Evolutionary conservation across 1,284 basidiomycete genomes (phyloP).

Genomic region (Sphaerobolus stellatus): DNA sequence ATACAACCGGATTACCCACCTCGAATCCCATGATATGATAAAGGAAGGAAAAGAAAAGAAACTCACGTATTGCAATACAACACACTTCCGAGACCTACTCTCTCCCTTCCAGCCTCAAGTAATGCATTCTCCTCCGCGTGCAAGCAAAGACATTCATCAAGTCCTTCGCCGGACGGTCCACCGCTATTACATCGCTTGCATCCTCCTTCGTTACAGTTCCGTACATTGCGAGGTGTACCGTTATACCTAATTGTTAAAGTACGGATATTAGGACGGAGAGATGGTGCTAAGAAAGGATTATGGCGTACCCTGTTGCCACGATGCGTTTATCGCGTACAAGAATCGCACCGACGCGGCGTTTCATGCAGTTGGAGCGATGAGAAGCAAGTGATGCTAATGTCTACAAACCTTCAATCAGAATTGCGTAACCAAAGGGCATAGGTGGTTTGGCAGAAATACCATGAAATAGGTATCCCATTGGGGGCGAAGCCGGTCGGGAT

Average conservation of each 20-base stretch:
- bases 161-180: constrained; percentile 48
- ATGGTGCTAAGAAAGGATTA: neutral
- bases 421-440: neutral
- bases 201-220: constrained; percentile 88
- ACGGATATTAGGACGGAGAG: too few relatives aligned
- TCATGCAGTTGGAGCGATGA: constrained; percentile 94
- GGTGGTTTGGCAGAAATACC: constrained; percentile 42
- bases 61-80: constrained; percentile 80
- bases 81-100: constrained; percentile 79
- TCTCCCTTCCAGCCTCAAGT: constrained; percentile 86
- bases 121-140: constrained; percentile 99
- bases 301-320: constrained; percentile 79
- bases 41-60: constrained; percentile 57
- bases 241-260: constrained; percentile 68
- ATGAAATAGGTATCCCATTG: constrained; percentile 97
- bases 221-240: constrained; percentile 88
- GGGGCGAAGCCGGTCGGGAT: constrained; percentile 76
- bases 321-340: constrained; percentile 87
- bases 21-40: constrained; percentile 48
- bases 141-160: constrained; percentile 88
- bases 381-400: constrained; percentile 87
- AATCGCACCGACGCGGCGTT: constrained; percentile 91
- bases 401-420: constrained; percentile 48
- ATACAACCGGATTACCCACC: constrained; percentile 10
- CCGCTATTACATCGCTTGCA: constrained; percentile 78